Evolutionary conservation across 306 rosid genomes (phyloP).

Genomic region (Sophora flavescens): DNA sequence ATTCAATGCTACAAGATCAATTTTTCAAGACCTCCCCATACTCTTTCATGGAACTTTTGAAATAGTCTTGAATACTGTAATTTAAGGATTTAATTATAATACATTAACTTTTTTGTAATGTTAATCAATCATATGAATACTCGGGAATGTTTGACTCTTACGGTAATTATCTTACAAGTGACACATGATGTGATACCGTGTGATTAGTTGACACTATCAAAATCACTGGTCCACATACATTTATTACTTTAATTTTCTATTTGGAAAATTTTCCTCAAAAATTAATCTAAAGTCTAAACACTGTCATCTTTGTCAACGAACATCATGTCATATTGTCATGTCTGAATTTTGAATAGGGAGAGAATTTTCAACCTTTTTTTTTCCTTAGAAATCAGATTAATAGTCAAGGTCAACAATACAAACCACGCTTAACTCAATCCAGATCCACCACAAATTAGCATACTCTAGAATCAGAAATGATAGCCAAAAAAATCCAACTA

Average conservation of each 20-base stretch:
- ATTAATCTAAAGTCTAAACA: neutral
- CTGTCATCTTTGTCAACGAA: neutral
- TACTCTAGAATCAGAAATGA: neutral
- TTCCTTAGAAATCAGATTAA: constrained; percentile 5
- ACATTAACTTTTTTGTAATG: too few species aligned
- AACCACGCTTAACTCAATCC: neutral
- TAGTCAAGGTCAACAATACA: constrained; percentile 8
- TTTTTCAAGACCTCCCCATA: too few species aligned
- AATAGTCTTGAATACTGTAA: too few species aligned
- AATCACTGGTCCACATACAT: too few species aligned
- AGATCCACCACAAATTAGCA: constrained; percentile 11
- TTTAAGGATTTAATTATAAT: too few species aligned
- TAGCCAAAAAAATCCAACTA: neutral
- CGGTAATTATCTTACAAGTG: too few species aligned
- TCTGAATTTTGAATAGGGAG: neutral
- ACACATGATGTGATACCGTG: too few species aligned
- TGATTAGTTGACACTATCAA: too few species aligned
- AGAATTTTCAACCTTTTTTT: constrained; percentile 1
- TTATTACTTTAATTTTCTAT: neutral
- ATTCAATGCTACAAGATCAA: neutral
- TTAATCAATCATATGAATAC: too few species aligned
- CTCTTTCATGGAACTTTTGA: too few species aligned
- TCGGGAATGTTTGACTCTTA: too few species aligned
- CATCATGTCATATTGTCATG: constrained; percentile 8
- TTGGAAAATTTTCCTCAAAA: neutral